phyloP scores from a whole-genome alignment of 2,329 filamentous ascomycete species.

The Erysiphe pulchra region DNA sequence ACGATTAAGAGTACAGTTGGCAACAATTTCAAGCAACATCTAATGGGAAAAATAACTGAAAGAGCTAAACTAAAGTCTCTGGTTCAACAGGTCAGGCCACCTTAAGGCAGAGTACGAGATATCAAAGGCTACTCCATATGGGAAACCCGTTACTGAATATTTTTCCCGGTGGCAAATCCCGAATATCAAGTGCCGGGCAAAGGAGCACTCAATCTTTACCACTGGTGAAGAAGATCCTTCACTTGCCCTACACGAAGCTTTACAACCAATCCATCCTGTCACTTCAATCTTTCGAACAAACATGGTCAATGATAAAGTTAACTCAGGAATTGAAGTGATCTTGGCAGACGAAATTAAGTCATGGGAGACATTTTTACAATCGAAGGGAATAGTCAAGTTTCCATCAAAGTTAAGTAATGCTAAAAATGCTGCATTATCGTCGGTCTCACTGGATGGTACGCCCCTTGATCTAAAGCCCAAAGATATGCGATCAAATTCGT shows the following conservation, averaged over 20 bases:
- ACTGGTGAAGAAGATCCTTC: neutral
- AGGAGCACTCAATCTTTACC: neutral
- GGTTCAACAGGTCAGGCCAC: neutral
- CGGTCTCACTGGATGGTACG: neutral
- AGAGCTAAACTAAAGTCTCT: neutral
- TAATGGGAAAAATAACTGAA: neutral
- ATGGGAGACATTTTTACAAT: neutral
- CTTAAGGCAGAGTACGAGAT: neutral
- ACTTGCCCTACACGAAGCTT: neutral
- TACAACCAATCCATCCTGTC: neutral
- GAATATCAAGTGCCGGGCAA: neutral
- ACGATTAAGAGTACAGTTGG: neutral
- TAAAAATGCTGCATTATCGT: neutral
- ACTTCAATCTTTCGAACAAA: neutral
- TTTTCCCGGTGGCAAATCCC: neutral
- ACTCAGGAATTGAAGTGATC: neutral
- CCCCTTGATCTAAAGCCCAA: neutral
- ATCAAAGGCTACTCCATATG: neutral
- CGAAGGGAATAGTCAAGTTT: neutral
- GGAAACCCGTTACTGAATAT: neutral
- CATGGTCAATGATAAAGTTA: neutral
- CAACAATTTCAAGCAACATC: neutral
- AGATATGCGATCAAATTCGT: no score
- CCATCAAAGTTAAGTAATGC: neutral
- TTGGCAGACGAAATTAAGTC: neutral